Evolutionary conservation across 805 yeast genomes (phyloP).

Genomic region (Suhomyces sp.): DNA sequence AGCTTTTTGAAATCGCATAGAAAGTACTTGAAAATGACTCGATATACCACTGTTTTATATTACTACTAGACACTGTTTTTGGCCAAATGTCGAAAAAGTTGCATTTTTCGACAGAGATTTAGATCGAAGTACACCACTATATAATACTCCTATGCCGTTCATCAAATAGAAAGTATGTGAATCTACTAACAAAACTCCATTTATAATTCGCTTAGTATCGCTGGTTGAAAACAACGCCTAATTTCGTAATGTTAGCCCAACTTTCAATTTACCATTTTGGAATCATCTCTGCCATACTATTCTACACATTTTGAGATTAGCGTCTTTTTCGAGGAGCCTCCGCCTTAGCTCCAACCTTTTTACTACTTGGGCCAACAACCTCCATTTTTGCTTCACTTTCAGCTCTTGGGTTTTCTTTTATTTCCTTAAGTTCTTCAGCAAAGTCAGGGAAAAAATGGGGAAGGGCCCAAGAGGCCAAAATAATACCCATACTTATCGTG

Average conservation of each 20-base stretch:
- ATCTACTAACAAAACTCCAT: no score
- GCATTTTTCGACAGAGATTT: no score
- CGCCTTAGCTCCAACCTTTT: neutral
- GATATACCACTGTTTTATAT: no score
- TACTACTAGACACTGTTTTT: no score
- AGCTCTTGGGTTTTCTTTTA: slow-evolving; percentile 4
- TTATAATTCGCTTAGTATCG: neutral
- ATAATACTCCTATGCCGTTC: neutral
- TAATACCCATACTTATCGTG: slow-evolving; percentile 22
- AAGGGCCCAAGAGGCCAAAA: slow-evolving; percentile 32
- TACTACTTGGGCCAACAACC: neutral
- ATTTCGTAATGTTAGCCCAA: neutral
- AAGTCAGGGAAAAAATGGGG: slow-evolving; percentile 35
- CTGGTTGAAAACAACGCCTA: no score
- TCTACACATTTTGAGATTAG: neutral
- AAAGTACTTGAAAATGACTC: no score
- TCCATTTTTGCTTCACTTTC: neutral
- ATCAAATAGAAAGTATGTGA: no score
- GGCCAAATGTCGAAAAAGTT: no score
- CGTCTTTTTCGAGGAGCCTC: neutral
- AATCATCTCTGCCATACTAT: no score
- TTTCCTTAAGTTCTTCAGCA: slow-evolving; percentile 29
- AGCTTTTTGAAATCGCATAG: neutral
- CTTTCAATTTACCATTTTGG: neutral
- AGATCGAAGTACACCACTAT: no score